Conservation (phyloP, 306 rosid genomes). For the Rosa lucieae region DNA sequence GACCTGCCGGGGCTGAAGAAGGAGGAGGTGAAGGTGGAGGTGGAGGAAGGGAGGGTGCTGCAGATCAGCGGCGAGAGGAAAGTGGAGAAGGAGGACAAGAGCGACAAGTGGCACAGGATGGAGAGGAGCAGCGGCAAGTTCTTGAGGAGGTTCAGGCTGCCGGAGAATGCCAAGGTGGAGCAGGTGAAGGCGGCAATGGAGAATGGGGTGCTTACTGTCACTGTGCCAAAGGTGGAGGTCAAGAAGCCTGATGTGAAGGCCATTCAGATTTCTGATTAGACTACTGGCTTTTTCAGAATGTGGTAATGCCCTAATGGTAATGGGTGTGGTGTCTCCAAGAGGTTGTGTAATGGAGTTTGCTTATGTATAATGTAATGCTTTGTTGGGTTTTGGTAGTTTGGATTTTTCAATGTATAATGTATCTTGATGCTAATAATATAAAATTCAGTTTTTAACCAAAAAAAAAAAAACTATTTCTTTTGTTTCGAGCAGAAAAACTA, state of each 20-base stretch:
- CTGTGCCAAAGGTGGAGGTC: conserved; percentile 41
- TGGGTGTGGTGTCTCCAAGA: too few relatives aligned
- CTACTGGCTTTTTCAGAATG: too few relatives aligned
- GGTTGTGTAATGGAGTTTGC: too few relatives aligned
- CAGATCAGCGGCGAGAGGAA: conserved; percentile 43
- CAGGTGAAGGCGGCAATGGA: conserved; percentile 43
- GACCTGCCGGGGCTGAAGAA: too few relatives aligned
- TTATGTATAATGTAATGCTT: too few relatives aligned
- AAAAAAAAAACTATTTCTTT: too few relatives aligned
- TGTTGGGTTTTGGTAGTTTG: too few relatives aligned
- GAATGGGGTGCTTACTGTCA: conserved; percentile 47
- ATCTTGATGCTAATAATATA: too few relatives aligned
- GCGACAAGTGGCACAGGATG: conserved; percentile 31
- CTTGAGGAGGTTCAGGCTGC: conserved; percentile 43
- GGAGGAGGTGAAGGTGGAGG: conserved; percentile 20
- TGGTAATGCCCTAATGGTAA: too few relatives aligned
- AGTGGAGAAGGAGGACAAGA: conserved; percentile 35
- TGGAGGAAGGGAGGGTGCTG: conserved; percentile 39
- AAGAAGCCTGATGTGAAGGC: conserved; percentile 16
- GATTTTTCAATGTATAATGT: too few relatives aligned
- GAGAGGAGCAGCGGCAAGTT: conserved; percentile 38
- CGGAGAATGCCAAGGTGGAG: conserved; percentile 36
- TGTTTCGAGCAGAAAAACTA: too few relatives aligned
- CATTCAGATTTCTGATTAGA: conserved; percentile 22
- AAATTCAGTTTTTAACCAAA: too few relatives aligned